Percentiles rank a stretch among this genome's conserved stretches.
phyloP scores from a whole-genome alignment of 2,329 filamentous ascomycete species.

The Thielaviopsis punctulata region DNA sequence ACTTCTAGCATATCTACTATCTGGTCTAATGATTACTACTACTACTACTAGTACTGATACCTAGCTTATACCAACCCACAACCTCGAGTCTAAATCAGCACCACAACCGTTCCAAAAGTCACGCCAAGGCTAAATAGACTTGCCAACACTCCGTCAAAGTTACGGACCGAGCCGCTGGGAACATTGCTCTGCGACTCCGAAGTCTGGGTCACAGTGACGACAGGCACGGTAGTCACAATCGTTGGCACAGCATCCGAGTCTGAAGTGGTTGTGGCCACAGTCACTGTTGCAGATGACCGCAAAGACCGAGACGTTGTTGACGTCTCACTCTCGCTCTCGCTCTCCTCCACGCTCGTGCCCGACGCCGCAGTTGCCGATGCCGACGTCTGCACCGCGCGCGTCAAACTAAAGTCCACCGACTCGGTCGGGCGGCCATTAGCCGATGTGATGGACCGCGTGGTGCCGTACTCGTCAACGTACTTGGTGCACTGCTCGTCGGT shows the following conservation, averaged over 20 bases:
- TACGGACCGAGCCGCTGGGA: not conserved
- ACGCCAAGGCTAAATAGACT: not conserved
- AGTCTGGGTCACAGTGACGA: not conserved
- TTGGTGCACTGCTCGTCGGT: not conserved
- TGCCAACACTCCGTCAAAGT: not conserved
- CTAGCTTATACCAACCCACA: no score
- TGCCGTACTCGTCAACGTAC: constrained; percentile 2
- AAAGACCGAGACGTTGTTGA: not conserved
- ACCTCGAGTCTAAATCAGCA: not conserved
- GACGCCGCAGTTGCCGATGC: not conserved
- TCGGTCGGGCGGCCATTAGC: not conserved
- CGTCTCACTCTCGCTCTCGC: no score
- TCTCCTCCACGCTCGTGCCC: not conserved
- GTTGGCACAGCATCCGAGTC: not conserved
- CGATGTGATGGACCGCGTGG: not conserved
- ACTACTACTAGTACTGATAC: not conserved
- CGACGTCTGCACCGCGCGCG: not conserved
- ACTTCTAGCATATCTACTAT: no score
- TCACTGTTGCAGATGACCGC: not conserved
- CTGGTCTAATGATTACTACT: not conserved
- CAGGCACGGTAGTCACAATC: not conserved
- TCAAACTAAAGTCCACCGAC: not conserved
- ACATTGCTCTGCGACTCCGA: not conserved
- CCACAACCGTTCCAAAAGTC: not conserved
- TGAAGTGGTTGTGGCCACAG: not conserved